Percentiles rank a stretch among this genome's conserved stretches.
Conservation (phyloP, 352 stramenopile genomes). For the Pythium apleroticum region DNA sequence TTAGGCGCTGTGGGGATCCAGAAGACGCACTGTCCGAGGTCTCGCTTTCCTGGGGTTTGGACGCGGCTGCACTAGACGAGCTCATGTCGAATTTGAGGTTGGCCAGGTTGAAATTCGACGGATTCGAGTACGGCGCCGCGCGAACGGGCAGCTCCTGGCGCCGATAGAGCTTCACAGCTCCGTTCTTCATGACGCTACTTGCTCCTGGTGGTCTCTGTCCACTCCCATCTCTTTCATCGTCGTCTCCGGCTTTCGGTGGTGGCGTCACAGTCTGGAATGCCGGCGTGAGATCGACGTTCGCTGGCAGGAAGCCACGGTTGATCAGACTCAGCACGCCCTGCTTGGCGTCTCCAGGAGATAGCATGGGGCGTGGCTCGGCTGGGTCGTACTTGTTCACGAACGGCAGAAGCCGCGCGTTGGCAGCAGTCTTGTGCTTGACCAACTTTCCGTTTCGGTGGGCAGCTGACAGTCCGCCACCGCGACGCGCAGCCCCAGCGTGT, state of each 20-base stretch:
- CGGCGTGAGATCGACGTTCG: slow-evolving; percentile 58
- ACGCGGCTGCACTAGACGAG: slow-evolving; percentile 6
- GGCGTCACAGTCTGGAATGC: slow-evolving; percentile 39
- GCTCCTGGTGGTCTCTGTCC: background rate
- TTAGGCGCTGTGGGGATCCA: background rate
- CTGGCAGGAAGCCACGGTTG: slow-evolving; percentile 68
- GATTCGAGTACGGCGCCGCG: slow-evolving; percentile 53
- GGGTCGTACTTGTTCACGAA: slow-evolving; percentile 73
- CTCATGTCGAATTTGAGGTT: slow-evolving; percentile 78
- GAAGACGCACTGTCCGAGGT: background rate
- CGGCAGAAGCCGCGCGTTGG: slow-evolving; percentile 55
- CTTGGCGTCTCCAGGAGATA: slow-evolving; percentile 59
- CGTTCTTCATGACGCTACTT: slow-evolving; percentile 55
- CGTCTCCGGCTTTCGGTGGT: no score
- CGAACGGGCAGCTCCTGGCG: slow-evolving; percentile 51
- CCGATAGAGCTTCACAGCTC: slow-evolving; percentile 52
- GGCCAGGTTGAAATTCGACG: slow-evolving; percentile 70
- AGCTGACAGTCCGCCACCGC: slow-evolving; percentile 17
- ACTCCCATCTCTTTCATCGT: slow-evolving; percentile 6
- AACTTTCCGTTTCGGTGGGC: slow-evolving; percentile 24
- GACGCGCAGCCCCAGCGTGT: slow-evolving; percentile 5
- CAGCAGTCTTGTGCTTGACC: slow-evolving; percentile 62
- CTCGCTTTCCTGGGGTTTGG: background rate
- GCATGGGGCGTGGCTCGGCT: slow-evolving; percentile 44
- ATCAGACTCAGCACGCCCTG: slow-evolving; percentile 66